Evolutionary conservation across 805 yeast genomes (phyloP).

Genomic region (Limtongia smithiae): DNA sequence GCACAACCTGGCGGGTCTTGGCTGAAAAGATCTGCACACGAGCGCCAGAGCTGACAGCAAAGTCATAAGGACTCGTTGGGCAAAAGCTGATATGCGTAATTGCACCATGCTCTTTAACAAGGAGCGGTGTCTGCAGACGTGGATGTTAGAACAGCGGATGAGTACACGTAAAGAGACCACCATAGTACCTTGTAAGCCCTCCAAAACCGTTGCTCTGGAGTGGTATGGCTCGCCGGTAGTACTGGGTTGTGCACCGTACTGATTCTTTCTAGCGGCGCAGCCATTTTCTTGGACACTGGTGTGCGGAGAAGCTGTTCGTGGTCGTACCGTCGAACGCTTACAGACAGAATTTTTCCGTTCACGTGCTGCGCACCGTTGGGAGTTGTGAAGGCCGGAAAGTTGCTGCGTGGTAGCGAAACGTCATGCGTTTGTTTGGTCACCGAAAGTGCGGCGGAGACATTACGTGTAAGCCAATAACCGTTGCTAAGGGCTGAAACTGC

Average conservation of each 20-base stretch:
- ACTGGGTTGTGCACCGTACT: conserved; percentile 66
- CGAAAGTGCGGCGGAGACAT: too few relatives aligned
- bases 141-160: background rate
- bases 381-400: too few relatives aligned
- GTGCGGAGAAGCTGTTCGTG: too few relatives aligned
- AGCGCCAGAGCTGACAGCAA: conserved; percentile 88
- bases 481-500: too few relatives aligned
- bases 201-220: conserved; percentile 95
- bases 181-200: conserved; percentile 54
- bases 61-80: conserved; percentile 81
- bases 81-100: conserved; percentile 84
- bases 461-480: too few relatives aligned
- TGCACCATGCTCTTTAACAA: conserved; percentile 90
- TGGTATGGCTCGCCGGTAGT: conserved; percentile 68
- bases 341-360: too few relatives aligned
- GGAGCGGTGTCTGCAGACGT: conserved; percentile 56
- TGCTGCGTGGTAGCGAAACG: too few relatives aligned
- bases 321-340: too few relatives aligned
- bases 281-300: too few relatives aligned
- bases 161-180: background rate
- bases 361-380: too few relatives aligned
- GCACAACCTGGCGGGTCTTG: conserved; percentile 86
- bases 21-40: conserved; percentile 89
- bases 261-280: conserved; percentile 64
- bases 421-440: too few relatives aligned